phyloP scores from a whole-genome alignment of 768 basidiomycete genomes.

The Ramaria sp. region DNA sequence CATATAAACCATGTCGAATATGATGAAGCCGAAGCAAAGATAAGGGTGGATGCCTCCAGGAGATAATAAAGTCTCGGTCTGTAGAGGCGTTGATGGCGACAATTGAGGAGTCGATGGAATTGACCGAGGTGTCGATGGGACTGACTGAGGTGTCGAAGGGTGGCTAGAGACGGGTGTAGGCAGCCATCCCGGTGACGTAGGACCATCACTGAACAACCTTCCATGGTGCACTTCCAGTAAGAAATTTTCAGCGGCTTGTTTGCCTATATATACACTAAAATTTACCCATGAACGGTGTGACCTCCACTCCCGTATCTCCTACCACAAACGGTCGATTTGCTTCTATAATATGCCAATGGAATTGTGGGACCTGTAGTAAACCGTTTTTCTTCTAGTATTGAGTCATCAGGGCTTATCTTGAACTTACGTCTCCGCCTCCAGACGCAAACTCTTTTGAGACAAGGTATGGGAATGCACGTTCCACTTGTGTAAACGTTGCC shows the following conservation, averaged over 20 bases:
- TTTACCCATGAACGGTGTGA: constrained; percentile 61
- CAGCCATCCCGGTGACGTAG: constrained; percentile 28
- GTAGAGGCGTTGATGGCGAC: constrained; percentile 19
- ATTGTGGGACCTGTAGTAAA: constrained; percentile 56
- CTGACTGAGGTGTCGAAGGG: constrained; percentile 26
- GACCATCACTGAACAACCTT: constrained; percentile 38
- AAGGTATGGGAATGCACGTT: constrained; percentile 72
- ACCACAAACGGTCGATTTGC: constrained; percentile 61
- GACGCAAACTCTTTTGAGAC: constrained; percentile 65
- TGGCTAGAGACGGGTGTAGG: constrained; percentile 30
- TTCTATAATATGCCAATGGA: constrained; percentile 74
- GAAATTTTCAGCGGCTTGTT: constrained; percentile 1
- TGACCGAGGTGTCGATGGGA: constrained; percentile 13
- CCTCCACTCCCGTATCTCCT: constrained; percentile 44
- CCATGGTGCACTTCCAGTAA: constrained; percentile 56
- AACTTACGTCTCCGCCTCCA: constrained; percentile 65
- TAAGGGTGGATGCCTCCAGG: constrained; percentile 38
- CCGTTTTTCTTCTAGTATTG: constrained; percentile 1
- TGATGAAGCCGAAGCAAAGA: constrained; percentile 57
- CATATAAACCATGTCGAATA: constrained; percentile 65
- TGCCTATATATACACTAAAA: background rate
- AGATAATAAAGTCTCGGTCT: constrained; percentile 2
- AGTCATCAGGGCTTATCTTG: background rate
- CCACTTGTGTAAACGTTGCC: constrained; percentile 54
- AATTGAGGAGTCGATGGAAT: constrained; percentile 25